Base-by-base conservation (phyloP, 2,329 filamentous ascomycete species). In the Exophiala xenobiotica region DNA sequence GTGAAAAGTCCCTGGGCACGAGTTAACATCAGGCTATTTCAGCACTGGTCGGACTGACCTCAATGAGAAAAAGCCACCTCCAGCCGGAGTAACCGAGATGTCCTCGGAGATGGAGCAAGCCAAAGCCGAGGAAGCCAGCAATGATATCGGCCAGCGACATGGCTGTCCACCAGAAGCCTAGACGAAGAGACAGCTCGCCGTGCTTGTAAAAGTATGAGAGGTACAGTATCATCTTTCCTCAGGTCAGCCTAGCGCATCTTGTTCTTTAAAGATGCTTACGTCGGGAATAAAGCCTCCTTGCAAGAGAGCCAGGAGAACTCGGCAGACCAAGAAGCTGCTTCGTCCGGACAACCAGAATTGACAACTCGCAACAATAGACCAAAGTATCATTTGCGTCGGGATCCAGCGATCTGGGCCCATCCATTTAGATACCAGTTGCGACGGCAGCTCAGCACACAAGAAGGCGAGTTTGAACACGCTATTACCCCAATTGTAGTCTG, bases 381-480 rank as follows among this genome's bases (percentile, higher is more conserved):
- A 69, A 4, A 63, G 33, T 2, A 53, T 16, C 65, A 82, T 78
- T 58, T 80, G 77, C 46, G 73, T 65, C 0, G 79, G 79, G 33
- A 81, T 77, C 78, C 77, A 81, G 16, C 72, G 70, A 54, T 81
- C 77, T 4, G 74, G 76, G 0, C 74, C 79, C 46, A 78, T 65
- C 70, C 70, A 79, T 62, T 81, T 78, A 46, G 70, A 71, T 40
- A 82, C 71, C 23, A 83, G 67, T 59, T 83, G 79, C 0, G 78
- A 80, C 0, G 80, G 80, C 0, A 83, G 68, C 58, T 81, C 78
- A 1, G 77, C 73, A n/a, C 65, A 61, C 8, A 82, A 62, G 61
- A 81, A 81, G 43, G 66, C 74, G 8, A 81, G 49, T 6, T 79
- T 72, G 59, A 79, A 78, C 23, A 82, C 76, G 0, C 79, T 81